Base-by-base conservation (phyloP, 495 filamentous ascomycete genomes). In the Aspergillus diversus region DNA sequence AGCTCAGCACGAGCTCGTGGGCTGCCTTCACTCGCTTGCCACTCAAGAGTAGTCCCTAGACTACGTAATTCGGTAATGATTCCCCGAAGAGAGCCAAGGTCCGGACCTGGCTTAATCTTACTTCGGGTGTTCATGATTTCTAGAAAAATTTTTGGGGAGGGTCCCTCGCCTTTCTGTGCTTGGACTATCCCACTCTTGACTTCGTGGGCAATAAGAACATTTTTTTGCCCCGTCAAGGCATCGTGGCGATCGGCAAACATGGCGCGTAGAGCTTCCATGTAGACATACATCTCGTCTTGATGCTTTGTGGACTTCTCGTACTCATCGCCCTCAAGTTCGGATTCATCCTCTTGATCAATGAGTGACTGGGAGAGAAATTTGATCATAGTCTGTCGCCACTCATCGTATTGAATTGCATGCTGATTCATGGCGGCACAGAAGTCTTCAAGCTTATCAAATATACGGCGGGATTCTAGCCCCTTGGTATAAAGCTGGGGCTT, bases 241-340 rank as follows among this genome's bases (percentile, higher is more conserved):
- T 90, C 86, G 59, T 92, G 84, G 21, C 92, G 87, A 73, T 97
- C 92, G 12, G 90, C 88, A 54, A 94, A 83, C 59, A 90, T 80
- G 0, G 88, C 86, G 57, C 91, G 81, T 34, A 97, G 77, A 15
- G 86, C 89, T 62, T 92, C 84, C 63, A 93, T 87, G 70, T 93
- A 96, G 16, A 90, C 90, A 75, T 92, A 90, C 39, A 96, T 87
- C 63, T 90, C 81, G 60, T 96, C 92, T 72, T 97, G 93, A 47
- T 89, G 81, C 71, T 90, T 91, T 0, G 90, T 94, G 3, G 93
- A 95, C 15, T 89, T 84, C 63, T 92, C 91, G 63, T 95, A 96
- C 71, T 97, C 94, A 27, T 97, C 86, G 37, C 95, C 94, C 43
- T 92, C 90, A 1, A 87, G 82, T 76, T 95, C 90, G 37, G 71